Conservation (phyloP, 2,329 filamentous ascomycete genomes). For the Colletotrichum coccodes region DNA sequence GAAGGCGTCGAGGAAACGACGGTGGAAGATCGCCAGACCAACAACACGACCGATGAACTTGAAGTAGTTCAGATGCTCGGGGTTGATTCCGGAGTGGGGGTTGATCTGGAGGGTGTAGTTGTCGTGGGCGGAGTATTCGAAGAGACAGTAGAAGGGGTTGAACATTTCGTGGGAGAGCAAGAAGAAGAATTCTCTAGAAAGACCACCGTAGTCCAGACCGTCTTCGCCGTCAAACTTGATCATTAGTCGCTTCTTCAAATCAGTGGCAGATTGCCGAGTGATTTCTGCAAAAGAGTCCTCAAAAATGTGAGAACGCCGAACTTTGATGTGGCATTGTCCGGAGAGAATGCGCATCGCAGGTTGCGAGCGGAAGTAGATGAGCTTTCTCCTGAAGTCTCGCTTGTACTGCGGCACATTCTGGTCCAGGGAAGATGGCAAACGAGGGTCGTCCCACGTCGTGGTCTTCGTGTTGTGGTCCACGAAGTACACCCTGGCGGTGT, state of each 20-base stretch:
- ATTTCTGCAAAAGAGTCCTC: conserved; percentile 99
- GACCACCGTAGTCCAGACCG: conserved; percentile 95
- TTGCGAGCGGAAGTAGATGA: conserved; percentile 99
- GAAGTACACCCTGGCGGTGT: conserved; percentile 97
- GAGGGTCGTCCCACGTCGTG: conserved; percentile 97
- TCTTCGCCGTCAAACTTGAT: conserved; percentile 99
- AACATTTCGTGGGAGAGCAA: conserved; percentile 99
- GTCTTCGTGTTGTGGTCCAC: conserved; percentile 99
- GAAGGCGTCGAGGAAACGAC: conserved; percentile 96
- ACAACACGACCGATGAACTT: conserved; percentile 99
- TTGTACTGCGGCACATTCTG: conserved; percentile 99
- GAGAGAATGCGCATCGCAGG: conserved; percentile 94
- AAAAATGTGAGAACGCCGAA: conserved; percentile 95
- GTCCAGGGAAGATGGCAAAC: conserved; percentile 93
- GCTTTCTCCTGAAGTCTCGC: conserved; percentile 96
- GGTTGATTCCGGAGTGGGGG: conserved; percentile 98
- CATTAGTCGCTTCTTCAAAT: conserved; percentile 98
- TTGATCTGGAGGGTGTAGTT: conserved; percentile 99
- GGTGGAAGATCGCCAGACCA: conserved; percentile 96
- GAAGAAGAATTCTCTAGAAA: conserved; percentile 99
- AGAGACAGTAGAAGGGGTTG: conserved; percentile 99
- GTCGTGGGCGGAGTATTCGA: conserved; percentile 99
- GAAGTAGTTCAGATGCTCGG: conserved; percentile 99
- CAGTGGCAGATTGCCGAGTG: conserved; percentile 92
- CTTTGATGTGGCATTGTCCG: conserved; percentile 98